Percentiles rank a stretch among this genome's conserved stretches.
Evolutionary conservation across 805 yeast genomes (phyloP).

Genomic region (Pichia sporocuriosa): DNA sequence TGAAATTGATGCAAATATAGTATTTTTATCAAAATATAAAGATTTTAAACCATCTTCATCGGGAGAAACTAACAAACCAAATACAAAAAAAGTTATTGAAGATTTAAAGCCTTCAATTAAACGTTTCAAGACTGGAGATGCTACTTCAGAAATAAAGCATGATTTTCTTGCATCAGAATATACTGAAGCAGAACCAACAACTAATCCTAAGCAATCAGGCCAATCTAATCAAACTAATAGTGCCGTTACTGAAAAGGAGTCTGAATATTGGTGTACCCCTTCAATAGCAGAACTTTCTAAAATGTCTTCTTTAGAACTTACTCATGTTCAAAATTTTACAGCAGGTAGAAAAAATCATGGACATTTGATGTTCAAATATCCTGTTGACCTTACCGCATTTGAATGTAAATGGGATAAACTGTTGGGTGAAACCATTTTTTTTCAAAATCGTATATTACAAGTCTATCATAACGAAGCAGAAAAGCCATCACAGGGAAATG

Average conservation of each 20-base stretch:
- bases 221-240: background rate
- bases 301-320: slow-evolving; percentile 40
- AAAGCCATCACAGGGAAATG: slow-evolving; percentile 60
- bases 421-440: slow-evolving; percentile 38
- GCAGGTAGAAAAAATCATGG: slow-evolving; percentile 66
- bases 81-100: background rate
- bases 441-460: slow-evolving; percentile 46
- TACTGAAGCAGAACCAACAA: slow-evolving; percentile 6
- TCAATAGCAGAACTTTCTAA: slow-evolving; percentile 42
- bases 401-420: slow-evolving; percentile 34
- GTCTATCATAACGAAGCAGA: slow-evolving; percentile 51
- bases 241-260: no score
- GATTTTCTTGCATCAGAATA: no score
- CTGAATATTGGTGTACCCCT: slow-evolving; percentile 71
- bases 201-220: background rate
- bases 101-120: slow-evolving; percentile 5
- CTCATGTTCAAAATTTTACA: slow-evolving; percentile 54
- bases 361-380: slow-evolving; percentile 54
- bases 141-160: slow-evolving; percentile 5
- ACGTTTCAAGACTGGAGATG: background rate
- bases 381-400: slow-evolving; percentile 61
- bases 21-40: slow-evolving; percentile 16
- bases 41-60: background rate
- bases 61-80: background rate
- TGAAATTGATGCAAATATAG: slow-evolving; percentile 29